Base-by-base conservation (phyloP, 495 filamentous ascomycete species). In the Aspergillus wentii region DNA sequence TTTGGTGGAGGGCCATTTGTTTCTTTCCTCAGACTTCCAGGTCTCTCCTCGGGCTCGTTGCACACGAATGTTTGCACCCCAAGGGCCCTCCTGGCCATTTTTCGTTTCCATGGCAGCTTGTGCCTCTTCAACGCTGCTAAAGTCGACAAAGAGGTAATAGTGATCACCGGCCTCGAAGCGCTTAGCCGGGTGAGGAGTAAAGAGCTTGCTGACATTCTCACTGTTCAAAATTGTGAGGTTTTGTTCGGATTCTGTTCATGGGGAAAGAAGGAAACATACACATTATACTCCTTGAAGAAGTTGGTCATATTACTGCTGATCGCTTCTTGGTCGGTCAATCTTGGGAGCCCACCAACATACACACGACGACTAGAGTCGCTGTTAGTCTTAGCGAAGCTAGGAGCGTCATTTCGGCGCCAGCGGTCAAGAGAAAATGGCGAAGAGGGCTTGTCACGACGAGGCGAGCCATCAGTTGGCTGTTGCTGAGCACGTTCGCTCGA, bases 141-240 rank as follows among this genome's bases (percentile, higher is more conserved):
- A 72, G 51, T 85, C 82, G 14, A 85, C 76, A 48, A 84, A 85
- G 44, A 78, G 73, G 60, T 80, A 83, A 59, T 85, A 75, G 50
- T 82, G 72, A 44, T 79, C 70, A 40, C 76, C 78, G 0, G 71
- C 60, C 26, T 69, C 65, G 18, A 68, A 59, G 23, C 63, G 57
- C 35, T 71, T 70, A 11, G 72, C 68, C 2, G 69, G 64, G 47
- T 79, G 76, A 11, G 77, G 75, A 10, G 71, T 60, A 43, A 83
- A 74, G 28, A 81, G 61, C 61, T 84, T 83, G 70, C 77, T 80
- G 31, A 84, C 69, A 16, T 75, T 70, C 46, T 78, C 66, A 35
- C 53, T 62, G 43, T 40, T 4, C 3, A 13, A 32, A 38, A 34
- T 4, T 25, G 31, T 10, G 43, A 48, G 28, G 20, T 34, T 32